Conservation (phyloP, 1,139 yeast species). For the Saccharomyces hybrid region DNA sequence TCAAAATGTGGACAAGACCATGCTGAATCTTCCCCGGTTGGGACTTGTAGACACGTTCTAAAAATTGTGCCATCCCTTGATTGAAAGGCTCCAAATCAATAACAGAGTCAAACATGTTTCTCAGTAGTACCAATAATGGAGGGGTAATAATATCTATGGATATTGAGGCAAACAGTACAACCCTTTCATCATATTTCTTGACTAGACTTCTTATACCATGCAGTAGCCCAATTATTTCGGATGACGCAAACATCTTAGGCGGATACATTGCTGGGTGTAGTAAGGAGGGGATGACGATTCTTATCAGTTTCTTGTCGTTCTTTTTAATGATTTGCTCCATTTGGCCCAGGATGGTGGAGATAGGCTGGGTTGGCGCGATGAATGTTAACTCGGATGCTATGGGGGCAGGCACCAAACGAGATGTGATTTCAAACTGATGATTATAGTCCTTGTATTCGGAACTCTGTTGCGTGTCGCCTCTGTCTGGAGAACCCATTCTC, state of each 20-base stretch:
- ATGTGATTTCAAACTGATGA: constrained; percentile 71
- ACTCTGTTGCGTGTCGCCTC: constrained; percentile 24
- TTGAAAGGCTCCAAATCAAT: constrained; percentile 78
- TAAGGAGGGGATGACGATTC: constrained; percentile 69
- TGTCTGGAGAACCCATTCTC: constrained; percentile 16
- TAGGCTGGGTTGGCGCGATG: constrained; percentile 36
- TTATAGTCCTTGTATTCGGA: constrained; percentile 43
- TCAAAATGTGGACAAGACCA: constrained; percentile 72
- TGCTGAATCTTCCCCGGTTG: constrained; percentile 71
- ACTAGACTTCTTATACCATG: constrained; percentile 53
- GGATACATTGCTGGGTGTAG: constrained; percentile 73
- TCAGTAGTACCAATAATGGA: constrained; percentile 44
- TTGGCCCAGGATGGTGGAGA: constrained; percentile 34
- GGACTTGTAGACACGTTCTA: constrained; percentile 56
- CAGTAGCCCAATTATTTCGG: constrained; percentile 53
- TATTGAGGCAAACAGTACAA: constrained; percentile 49
- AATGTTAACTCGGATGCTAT: constrained; percentile 51
- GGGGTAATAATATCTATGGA: constrained; percentile 57
- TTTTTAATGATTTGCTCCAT: constrained; percentile 38
- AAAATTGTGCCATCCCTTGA: constrained; percentile 58
- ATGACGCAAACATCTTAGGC: constrained; percentile 43
- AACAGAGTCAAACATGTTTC: constrained; percentile 58
- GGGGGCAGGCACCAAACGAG: constrained; percentile 61
- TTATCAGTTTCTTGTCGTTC: constrained; percentile 41
- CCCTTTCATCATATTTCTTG: constrained; percentile 40